Base-by-base conservation (phyloP, 805 yeast species). In the Blastobotrys chiropterorum region DNA sequence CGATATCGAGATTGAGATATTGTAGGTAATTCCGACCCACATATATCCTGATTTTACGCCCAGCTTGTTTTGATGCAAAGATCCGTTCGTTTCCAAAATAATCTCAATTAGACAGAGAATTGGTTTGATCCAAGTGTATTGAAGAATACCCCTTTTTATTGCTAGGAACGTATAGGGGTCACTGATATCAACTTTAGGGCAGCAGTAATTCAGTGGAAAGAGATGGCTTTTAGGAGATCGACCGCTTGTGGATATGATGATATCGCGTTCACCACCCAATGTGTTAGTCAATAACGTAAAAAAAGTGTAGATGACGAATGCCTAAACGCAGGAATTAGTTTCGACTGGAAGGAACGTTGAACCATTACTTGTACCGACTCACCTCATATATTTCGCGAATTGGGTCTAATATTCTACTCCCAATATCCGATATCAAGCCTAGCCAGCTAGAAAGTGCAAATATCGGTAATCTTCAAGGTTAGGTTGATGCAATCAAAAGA, bases 111-210 rank as follows among this genome's bases (percentile, higher is more conserved):
- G 53, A 54, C 90, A 84, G n/a, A 90, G 73, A 13, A 88, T 54
- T 0, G 97, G 97, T 62, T 95, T 90, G 54, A 90, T 67, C 97
- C 97, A 94, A 5, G 92, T 96, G 63, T 92, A 94, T 67, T 94
- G 99, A 48, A 94, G 70, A 4, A 94, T 83, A 1, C 95, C 92
- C 54, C 96, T 71, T 62, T 94, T 94, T 47, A 94, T 81, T 16
- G 70, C 70, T 53, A 92, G 69, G 63, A 90, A 87, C 2, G 88
- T 82, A 26, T 74, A 73, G 0, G 99, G 97, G 62, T 94, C 96
- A 1, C 92, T 82, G 31, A 94, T 84, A 66, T 92, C 97, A 20
- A 90, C 70, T 3, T 77, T 78, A 0, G 78, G 73, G 3, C 82
- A 62, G 2, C 81, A 39, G n/a, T 66, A 61, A n/a, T 73, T 76